Base-by-base conservation (phyloP, 371 early-diverging fungal genomes). In the Mucor racemosus region DNA sequence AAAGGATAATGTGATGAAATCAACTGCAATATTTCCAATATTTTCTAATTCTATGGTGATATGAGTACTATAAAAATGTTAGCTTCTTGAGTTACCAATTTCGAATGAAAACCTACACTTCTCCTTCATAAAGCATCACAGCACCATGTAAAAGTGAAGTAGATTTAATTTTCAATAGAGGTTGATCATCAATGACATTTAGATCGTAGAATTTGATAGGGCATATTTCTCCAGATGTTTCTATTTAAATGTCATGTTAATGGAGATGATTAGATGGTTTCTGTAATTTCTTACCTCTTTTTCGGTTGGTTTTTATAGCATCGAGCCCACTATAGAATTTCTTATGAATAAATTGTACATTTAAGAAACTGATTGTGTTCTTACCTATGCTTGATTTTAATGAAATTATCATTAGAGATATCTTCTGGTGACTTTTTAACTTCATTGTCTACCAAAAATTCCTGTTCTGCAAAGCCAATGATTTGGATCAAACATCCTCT, bases 51-150 rank as follows among this genome's bases (percentile, higher is more conserved):
- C 85, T 33, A 93, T 76, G 0, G 82, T 71, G 39, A 92, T 82
- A n/a, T 82, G 78, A 4, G 63, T 62, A 5, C 63, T 62, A 62
- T 31, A 0, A 10, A 8, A 21, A 19, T 0, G 14, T 62, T 13
- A 50, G 33, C 6, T 21, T 6, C 26, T 13, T 13, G 34, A 9
- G 19, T 38, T 7, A 44, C n/a, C 13, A 26, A 26, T 26, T 26
- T 26, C 26, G 3, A 26, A 26, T 3, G 26, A 26, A 26, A 26
- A 3, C 26, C 26, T 26, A 26, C 66, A 81, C 78, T 77, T 94
- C 94, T 38, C 93, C 94, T 67, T 94, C 94, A 76, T 88, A 94
- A 15, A 94, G 69, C 92, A 92, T 93, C 19, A 91, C 78, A 5
- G 94, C 91, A 14, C 88, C 87, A 56, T 90, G 90, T 33, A 84